Evolutionary conservation across 2,329 filamentous ascomycete species (phyloP), one percentile per base, ranked within the genome.

Genomic region (Calonectria honghensis): DNA sequence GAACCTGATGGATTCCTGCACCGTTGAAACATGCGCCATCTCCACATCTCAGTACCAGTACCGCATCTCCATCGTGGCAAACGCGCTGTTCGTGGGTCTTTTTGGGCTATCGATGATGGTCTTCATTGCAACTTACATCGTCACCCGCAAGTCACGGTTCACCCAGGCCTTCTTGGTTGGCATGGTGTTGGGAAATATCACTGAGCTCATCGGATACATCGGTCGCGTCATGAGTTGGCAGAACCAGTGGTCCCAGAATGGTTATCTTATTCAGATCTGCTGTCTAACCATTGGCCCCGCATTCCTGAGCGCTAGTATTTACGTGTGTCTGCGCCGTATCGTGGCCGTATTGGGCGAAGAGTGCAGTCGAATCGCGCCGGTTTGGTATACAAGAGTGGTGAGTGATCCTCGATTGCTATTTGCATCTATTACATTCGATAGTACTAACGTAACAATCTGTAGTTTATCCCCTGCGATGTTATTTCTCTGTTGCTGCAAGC

Each of bases 321-420:
- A 57, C 20, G 52, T 57, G 6, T 57, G 52, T 29, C 31, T 57
- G 27, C 52, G 52, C 13, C 52, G 52, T 9, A 57, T 57, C 20
- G 52, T 57, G 14, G 27, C 52, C 29, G 52, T 57, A 29, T 29
- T 57, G 3, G 52, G 52, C 7, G 52, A 57, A 29, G 31, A 35
- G 14, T 27, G 11, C 9, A 57, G 52, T 10, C 52, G 31, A 18
- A 57, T 57, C 20, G 29, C 52, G 20, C 52, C 52, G 18, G 52
- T 57, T 20, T 57, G 52, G 52, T 57, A 57, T n/a, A 57, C 52
- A n/a, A 32, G 52, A 57, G 31, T 57, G 27, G 52, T 57, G 31
- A 31, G 52, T 57, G 31, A 18, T 57, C 6, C n/a, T 31, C 32
- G 2, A 31, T 18, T 5, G 51, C 27, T 2, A 16, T 18, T 18